Evolutionary conservation across 1,284 basidiomycete species (phyloP).

Genomic region (Schizopora paradoxa): DNA sequence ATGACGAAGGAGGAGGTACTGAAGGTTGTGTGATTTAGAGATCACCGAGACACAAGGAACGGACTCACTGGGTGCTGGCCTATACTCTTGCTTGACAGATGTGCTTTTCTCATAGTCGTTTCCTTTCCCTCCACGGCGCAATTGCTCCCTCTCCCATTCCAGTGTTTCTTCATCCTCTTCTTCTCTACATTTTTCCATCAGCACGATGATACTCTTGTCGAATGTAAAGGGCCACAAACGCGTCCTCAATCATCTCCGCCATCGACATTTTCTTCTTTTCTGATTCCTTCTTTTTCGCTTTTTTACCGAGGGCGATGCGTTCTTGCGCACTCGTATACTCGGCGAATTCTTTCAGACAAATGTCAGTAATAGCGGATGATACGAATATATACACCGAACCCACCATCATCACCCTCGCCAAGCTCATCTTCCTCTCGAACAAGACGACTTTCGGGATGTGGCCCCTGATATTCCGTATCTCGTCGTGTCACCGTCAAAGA

Average conservation of each 20-base stretch:
- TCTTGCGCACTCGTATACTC: slow-evolving; percentile 89
- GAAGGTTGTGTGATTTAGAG: slow-evolving; percentile 18
- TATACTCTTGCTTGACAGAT: slow-evolving; percentile 54
- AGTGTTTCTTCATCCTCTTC: slow-evolving; percentile 84
- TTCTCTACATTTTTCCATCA: slow-evolving; percentile 43
- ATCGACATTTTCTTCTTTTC: slow-evolving; percentile 68
- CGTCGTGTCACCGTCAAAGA: slow-evolving; percentile 67
- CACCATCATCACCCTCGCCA: slow-evolving; percentile 90
- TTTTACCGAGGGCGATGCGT: slow-evolving; percentile 81
- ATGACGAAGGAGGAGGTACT: slow-evolving; percentile 59
- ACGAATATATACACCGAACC: slow-evolving; percentile 22
- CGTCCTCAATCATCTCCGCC: slow-evolving; percentile 83
- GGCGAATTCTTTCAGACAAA: slow-evolving; percentile 60
- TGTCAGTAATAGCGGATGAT: slow-evolving; percentile 8
- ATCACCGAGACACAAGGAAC: background rate
- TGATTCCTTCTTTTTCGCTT: slow-evolving; percentile 74
- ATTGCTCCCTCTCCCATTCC: slow-evolving; percentile 89
- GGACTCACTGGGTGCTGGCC: slow-evolving; percentile 67
- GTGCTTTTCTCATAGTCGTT: slow-evolving; percentile 32
- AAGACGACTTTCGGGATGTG: slow-evolving; percentile 86
- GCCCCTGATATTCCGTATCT: slow-evolving; percentile 53
- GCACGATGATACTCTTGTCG: slow-evolving; percentile 17
- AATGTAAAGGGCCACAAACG: slow-evolving; percentile 38
- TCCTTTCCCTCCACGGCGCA: slow-evolving; percentile 68
- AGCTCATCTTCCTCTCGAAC: slow-evolving; percentile 90